Conservation (phyloP, 768 basidiomycete species). For the Psilocybe tampanensis region DNA sequence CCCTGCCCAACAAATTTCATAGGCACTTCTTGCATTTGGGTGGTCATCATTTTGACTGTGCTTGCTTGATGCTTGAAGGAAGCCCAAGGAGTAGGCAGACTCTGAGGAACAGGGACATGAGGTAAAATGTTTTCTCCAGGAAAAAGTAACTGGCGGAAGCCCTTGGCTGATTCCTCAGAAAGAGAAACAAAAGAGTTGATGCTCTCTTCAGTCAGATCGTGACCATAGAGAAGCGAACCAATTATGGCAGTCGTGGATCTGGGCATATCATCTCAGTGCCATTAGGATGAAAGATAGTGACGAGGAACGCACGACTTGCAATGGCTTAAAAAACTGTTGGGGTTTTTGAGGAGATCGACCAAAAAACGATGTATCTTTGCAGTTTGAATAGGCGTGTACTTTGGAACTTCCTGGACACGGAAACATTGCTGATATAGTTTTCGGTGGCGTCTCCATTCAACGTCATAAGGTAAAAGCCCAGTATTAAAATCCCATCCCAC, state of each 20-base stretch:
- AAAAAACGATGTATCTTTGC: constrained; percentile 33
- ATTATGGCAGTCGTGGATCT: constrained; percentile 16
- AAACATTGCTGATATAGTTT: constrained; percentile 39
- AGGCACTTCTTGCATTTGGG: constrained; percentile 15
- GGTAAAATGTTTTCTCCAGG: constrained; percentile 7
- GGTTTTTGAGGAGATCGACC: constrained; percentile 23
- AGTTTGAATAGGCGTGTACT: constrained; percentile 33
- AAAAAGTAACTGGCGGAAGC: neutral
- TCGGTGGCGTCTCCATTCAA: constrained; percentile 39
- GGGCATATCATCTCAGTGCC: too few relatives aligned
- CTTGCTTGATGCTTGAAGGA: constrained; percentile 16
- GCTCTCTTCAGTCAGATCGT: constrained; percentile 13
- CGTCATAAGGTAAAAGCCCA: constrained; percentile 35
- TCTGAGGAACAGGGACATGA: constrained; percentile 13
- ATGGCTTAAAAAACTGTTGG: constrained; percentile 19
- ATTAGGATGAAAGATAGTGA: neutral
- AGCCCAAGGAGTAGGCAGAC: constrained; percentile 19
- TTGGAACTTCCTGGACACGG: constrained; percentile 28
- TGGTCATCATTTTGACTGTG: constrained; percentile 9
- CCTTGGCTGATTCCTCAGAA: constrained; percentile 7
- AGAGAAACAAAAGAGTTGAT: constrained; percentile 11
- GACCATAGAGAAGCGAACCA: constrained; percentile 18
- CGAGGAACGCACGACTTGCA: constrained; percentile 14
- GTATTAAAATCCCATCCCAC: constrained; percentile 44
- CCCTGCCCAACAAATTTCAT: constrained; percentile 19